phyloP scores from a whole-genome alignment of 2,329 filamentous ascomycete genomes.

The Mycogone perniciosa region DNA sequence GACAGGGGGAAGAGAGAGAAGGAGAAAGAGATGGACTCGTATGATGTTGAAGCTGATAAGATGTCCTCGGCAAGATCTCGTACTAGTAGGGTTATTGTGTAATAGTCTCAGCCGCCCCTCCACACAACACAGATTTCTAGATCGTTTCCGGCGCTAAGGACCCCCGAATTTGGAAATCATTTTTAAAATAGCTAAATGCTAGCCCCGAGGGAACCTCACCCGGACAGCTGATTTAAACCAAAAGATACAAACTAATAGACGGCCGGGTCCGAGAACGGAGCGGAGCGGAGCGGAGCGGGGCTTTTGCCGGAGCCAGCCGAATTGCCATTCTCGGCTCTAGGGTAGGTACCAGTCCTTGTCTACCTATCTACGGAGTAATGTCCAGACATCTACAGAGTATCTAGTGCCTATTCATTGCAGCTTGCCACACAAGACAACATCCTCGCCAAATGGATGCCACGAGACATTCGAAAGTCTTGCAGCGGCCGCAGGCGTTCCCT shows the following conservation, averaged over 20 bases:
- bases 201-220: not conserved
- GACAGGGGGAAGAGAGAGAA: no score
- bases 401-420: slow-evolving; percentile 27
- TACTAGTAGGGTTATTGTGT: no score
- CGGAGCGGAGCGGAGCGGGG: not conserved
- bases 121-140: slow-evolving; percentile 11
- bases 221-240: not conserved
- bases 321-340: not conserved
- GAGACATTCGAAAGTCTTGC: slow-evolving; percentile 59
- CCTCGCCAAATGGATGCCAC: slow-evolving; percentile 75
- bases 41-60: no score
- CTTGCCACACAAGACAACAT: slow-evolving; percentile 74
- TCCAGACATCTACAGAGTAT: not conserved
- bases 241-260: not conserved
- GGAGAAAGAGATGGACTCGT: no score
- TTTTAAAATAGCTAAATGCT: no score
- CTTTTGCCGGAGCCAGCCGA: slow-evolving; percentile 2
- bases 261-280: slow-evolving; percentile 8
- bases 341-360: not conserved
- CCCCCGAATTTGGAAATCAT: no score
- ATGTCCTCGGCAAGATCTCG: no score
- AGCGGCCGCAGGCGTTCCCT: slow-evolving; percentile 50
- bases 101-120: slow-evolving; percentile 8
- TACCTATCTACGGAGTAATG: no score
- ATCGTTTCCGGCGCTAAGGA: not conserved